Evolutionary conservation across 352 stramenopile genomes (phyloP), one percentile per base, ranked within the genome.

Genomic region (Globisporangium viniferum): DNA sequence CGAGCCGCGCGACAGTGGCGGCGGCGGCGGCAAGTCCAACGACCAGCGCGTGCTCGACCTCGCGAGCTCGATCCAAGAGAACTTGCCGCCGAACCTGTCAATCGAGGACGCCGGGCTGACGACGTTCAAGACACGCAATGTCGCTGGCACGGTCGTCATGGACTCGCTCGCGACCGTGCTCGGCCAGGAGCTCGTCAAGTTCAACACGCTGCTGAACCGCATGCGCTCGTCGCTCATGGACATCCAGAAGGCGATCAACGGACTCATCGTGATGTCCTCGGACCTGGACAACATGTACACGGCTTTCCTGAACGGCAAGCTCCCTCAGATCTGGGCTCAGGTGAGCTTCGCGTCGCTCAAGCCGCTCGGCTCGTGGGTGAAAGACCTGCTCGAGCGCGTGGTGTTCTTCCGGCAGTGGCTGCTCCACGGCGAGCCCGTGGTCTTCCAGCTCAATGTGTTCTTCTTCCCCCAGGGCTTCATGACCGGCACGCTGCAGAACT

Each of bases 381-480:
- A 92, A 35, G 94, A 99, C 64, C 69, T 98, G 66, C 70, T 93
- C 39, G 69, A 85, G 14, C 88, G 95, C 14, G 91, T 98, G 18
- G 71, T 66, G n/a, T 98, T 98, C 75, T 97, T 99, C 75, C 82
- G 90, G 5, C 64, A 70, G 39, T 98, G 95, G 95, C 75, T 99
- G 5, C 55, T 88, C 1, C 67, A 93, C n/a, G 95, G 95, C n/a
- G 89, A 98, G 67, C 96, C 96, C 0, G 74, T 84, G 0, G 83
- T 91, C 18, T 99, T 98, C 69, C 81, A 90, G 29, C 80, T 98
- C 8, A 90, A 93, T 54, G 92, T 95, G 3, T 98, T 98, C 74
- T 98, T 98, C 79, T 98, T 98, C 68, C 95, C 94, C 1, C 95
- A 98, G 71, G 83, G 95, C 20, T 98, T 98, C 76, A 98, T 98